Conservation (phyloP, 1,284 basidiomycete species). For the Microbotryum lychnidis-dioicae region DNA sequence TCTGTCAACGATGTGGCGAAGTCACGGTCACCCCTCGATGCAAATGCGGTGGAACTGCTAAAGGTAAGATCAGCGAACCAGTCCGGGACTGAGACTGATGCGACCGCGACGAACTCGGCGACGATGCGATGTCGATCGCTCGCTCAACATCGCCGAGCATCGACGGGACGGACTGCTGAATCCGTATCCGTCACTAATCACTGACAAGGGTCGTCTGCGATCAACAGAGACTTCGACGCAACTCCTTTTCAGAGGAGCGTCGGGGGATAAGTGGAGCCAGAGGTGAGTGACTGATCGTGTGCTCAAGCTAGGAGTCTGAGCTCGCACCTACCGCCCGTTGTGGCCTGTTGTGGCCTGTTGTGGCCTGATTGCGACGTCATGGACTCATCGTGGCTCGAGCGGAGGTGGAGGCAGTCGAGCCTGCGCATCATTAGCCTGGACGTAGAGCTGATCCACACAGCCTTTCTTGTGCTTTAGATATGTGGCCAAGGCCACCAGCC, state of each 20-base stretch:
- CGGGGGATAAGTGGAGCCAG: constrained; percentile 20
- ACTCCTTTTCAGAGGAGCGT: background rate
- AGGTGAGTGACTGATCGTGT: background rate
- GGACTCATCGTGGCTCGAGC: background rate
- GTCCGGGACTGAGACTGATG: too few species aligned
- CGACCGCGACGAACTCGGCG: background rate
- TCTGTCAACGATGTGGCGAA: constrained; percentile 26
- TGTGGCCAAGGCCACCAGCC: background rate
- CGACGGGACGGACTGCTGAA: background rate
- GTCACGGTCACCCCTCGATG: constrained; percentile 8
- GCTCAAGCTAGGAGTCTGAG: background rate
- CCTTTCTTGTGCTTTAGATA: background rate
- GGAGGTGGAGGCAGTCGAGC: background rate
- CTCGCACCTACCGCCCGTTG: too few species aligned
- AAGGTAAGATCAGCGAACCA: constrained; percentile 3
- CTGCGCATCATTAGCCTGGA: background rate
- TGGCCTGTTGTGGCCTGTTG: too few species aligned
- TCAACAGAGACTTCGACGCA: constrained; percentile 17
- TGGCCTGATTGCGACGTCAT: too few species aligned
- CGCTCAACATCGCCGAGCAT: background rate
- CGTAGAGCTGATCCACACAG: background rate
- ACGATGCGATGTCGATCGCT: background rate
- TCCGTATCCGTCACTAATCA: background rate
- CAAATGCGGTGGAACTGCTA: constrained; percentile 16
- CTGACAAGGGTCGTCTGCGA: too few species aligned